Evolutionary conservation across 1,139 yeast genomes (phyloP).

Genomic region (Magnusiomyces ingens): DNA sequence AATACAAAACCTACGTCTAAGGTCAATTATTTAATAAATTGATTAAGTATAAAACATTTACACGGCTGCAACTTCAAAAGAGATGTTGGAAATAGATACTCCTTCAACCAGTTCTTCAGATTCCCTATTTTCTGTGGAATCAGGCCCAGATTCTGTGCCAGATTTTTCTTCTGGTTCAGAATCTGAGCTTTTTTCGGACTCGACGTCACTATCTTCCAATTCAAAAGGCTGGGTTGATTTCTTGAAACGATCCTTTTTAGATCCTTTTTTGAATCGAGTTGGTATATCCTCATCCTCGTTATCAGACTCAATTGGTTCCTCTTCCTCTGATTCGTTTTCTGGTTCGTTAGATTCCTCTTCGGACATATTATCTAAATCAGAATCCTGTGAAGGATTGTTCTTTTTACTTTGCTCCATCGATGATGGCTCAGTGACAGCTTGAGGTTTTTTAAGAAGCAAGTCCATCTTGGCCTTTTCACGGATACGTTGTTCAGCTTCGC

Average conservation of each 20-base stretch:
- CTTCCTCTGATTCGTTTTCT: not conserved
- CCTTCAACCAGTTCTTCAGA: too few species aligned
- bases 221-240: too few species aligned
- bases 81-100: too few species aligned
- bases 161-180: too few species aligned
- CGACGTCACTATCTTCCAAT: too few species aligned
- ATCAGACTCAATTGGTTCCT: not conserved
- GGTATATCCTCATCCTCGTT: not conserved
- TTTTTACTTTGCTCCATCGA: not conserved
- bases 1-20: constrained; percentile 10
- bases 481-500: constrained; percentile 43
- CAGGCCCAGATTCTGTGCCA: too few species aligned
- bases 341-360: constrained; percentile 27
- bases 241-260: too few species aligned
- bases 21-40: not conserved
- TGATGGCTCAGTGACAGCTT: too few species aligned
- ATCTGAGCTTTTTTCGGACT: too few species aligned
- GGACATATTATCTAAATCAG: constrained; percentile 1
- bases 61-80: constrained; percentile 7
- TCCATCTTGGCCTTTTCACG: constrained; percentile 3
- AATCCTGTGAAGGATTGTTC: not conserved
- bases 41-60: not conserved
- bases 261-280: too few species aligned
- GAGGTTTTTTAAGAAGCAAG: not conserved
- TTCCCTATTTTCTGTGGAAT: too few species aligned